Conservation (phyloP, 2,329 filamentous ascomycete species). For the Apiospora pterosperma region DNA sequence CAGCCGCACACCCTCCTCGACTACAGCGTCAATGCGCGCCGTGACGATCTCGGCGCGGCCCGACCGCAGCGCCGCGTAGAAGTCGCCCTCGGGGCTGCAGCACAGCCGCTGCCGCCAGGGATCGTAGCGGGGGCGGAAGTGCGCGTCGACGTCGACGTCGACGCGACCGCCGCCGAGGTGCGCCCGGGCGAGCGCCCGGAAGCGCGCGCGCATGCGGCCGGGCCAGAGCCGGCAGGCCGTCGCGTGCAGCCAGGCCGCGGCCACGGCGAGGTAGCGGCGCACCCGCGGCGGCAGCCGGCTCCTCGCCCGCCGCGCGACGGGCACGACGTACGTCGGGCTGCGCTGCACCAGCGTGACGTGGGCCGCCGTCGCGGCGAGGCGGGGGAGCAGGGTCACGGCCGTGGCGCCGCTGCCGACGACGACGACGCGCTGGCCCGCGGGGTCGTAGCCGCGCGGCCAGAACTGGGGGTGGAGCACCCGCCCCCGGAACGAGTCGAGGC, state of each 20-base stretch:
- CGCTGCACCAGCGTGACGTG: conserved; percentile 79
- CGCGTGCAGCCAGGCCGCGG: conserved; percentile 5
- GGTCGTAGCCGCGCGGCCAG: conserved; percentile 68
- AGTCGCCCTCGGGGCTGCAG: conserved; percentile 44
- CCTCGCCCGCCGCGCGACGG: no score
- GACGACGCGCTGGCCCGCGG: conserved; percentile 63
- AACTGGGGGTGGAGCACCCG: conserved; percentile 60
- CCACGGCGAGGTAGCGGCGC: background rate
- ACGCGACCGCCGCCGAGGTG: conserved; percentile 28
- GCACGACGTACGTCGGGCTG: conserved; percentile 67
- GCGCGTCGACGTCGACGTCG: conserved; percentile 43
- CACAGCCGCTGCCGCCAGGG: conserved; percentile 70
- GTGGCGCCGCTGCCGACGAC: conserved; percentile 79
- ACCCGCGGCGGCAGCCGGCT: no score
- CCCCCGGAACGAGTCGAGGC: conserved; percentile 58
- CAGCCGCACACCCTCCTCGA: conserved; percentile 40
- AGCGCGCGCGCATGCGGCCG: conserved; percentile 30
- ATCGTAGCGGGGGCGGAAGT: conserved; percentile 53
- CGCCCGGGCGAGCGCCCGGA: conserved; percentile 33
- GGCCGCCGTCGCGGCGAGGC: conserved; percentile 59
- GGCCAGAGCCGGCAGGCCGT: conserved; percentile 48
- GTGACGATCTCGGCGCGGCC: conserved; percentile 37
- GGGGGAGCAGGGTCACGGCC: conserved; percentile 72
- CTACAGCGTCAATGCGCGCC: conserved; percentile 42
- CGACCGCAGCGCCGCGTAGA: conserved; percentile 35